A percentile compares a stretch with the other conserved stretches of the same genome.
Conservation (phyloP, 768 basidiomycete genomes). For the Tremella mesenterica region DNA sequence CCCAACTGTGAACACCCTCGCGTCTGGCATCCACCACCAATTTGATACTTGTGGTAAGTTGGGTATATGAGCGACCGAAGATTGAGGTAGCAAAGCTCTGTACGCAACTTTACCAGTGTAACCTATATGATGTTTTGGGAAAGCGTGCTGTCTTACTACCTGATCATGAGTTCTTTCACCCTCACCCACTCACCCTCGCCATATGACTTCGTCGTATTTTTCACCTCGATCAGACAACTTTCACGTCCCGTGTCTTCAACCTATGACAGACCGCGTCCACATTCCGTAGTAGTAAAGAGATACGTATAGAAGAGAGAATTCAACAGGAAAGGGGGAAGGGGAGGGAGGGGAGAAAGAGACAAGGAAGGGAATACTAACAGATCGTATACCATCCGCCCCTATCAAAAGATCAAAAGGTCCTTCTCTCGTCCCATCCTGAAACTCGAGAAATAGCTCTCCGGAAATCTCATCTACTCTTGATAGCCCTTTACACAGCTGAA, state of each 20-base stretch:
- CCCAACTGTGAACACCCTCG: conserved; percentile 17
- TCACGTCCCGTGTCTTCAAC: background rate
- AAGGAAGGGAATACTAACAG: conserved; percentile 10
- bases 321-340: background rate
- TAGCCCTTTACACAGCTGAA: conserved; percentile 25
- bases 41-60: conserved; percentile 9
- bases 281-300: background rate
- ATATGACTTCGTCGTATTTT: background rate
- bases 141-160: conserved; percentile 24
- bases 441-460: conserved; percentile 9
- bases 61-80: conserved; percentile 13
- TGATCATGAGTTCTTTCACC: conserved; percentile 1
- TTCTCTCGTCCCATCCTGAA: conserved; percentile 15
- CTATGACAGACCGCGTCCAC: background rate
- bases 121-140: conserved; percentile 23
- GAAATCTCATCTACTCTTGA: conserved; percentile 3
- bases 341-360: background rate
- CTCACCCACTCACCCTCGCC: too few species aligned
- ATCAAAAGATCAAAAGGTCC: conserved; percentile 26
- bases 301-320: background rate
- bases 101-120: conserved; percentile 32
- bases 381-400: conserved; percentile 33
- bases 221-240: background rate
- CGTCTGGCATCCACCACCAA: conserved; percentile 17
- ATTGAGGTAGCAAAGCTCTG: conserved; percentile 17